A percentile compares a stretch with the other conserved stretches of the same genome.
phyloP scores from a whole-genome alignment of 805 yeast genomes.

The Starmerella kuoi region DNA sequence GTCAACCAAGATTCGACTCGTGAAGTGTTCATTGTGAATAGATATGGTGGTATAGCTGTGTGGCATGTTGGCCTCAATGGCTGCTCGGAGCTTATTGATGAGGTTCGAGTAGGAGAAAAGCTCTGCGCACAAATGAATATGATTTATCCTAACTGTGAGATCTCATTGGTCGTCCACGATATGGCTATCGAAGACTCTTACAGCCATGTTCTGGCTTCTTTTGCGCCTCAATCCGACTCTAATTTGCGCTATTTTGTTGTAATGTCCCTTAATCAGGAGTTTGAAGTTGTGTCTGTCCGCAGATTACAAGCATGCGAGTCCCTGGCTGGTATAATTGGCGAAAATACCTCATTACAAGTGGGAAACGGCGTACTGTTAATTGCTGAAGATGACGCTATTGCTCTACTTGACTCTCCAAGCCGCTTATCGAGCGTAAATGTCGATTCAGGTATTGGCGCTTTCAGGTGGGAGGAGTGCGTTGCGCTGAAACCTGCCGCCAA shows the following conservation, averaged over 20 bases:
- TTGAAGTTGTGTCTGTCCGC: slow-evolving; percentile 51
- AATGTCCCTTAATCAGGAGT: slow-evolving; percentile 35
- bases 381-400: slow-evolving; percentile 46
- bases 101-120: slow-evolving; percentile 29
- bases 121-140: slow-evolving; percentile 34
- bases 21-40: slow-evolving; percentile 33
- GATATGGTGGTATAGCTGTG: slow-evolving; percentile 36
- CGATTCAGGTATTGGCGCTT: not conserved
- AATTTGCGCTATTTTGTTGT: slow-evolving; percentile 43
- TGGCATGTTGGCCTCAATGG: slow-evolving; percentile 42
- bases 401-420: slow-evolving; percentile 49
- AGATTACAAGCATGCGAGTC: slow-evolving; percentile 40
- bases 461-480: slow-evolving; percentile 71
- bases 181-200: slow-evolving; percentile 39
- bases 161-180: slow-evolving; percentile 48
- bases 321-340: slow-evolving; percentile 23
- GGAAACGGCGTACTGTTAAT: slow-evolving; percentile 52
- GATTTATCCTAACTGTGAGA: slow-evolving; percentile 41
- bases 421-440: slow-evolving; percentile 20
- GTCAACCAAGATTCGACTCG: slow-evolving; percentile 39
- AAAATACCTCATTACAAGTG: slow-evolving; percentile 40
- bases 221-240: slow-evolving; percentile 30
- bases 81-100: slow-evolving; percentile 32
- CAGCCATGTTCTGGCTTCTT: slow-evolving; percentile 41
- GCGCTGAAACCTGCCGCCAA: slow-evolving; percentile 41